Evolutionary conservation across 2,329 filamentous ascomycete species (phyloP), one percentile per base, ranked within the genome.

Genomic region (Rhexocercosporidium sp.): DNA sequence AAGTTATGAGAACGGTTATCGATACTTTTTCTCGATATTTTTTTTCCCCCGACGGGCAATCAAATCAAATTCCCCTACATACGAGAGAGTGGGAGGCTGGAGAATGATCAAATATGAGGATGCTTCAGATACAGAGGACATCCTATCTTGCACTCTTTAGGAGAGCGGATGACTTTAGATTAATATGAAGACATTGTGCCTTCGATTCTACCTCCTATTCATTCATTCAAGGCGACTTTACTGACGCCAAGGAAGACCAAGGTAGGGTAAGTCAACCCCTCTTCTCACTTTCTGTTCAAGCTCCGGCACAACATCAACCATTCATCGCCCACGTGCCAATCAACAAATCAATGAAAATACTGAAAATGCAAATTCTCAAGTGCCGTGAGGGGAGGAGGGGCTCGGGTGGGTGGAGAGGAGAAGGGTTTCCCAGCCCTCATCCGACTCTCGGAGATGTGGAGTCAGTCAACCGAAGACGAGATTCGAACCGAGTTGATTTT

Each of bases 181-280:
- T 61, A 61, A 61, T 61, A 47, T 34, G 41, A 61, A 61, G 59
- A 61, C 27, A 34, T 61, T 61, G 44, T 61, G 59, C 41, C 59
- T 61, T 49, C 44, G 41, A 39, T 22, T 49, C n/a, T 46, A 8
- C 44, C 12, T 25, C 16, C 22, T 37, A 2, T 51, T 37, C 5
- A n/a, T 8, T 56, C 14, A 6, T 49, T 20, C 53, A 22, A 3
- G n/a, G n/a, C n/a, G n/a, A n/a, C n/a, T n/a, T n/a, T 14, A 34
- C 8, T 29, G 5, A 56, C n/a, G 22, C 5, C 18, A 29, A 56
- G 22, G 53, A 14, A 20, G 18, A 20, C 14, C 16, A 31, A 56
- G 18, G 18, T 37, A 44, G 16, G 41, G 18, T 44, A 16, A 11
- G n/a, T n/a, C n/a, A 20, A 56, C 18, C 29, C 29, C 53, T 37